Base-by-base conservation (phyloP, 1,284 basidiomycete genomes). In the Agroathelia rolfsii region DNA sequence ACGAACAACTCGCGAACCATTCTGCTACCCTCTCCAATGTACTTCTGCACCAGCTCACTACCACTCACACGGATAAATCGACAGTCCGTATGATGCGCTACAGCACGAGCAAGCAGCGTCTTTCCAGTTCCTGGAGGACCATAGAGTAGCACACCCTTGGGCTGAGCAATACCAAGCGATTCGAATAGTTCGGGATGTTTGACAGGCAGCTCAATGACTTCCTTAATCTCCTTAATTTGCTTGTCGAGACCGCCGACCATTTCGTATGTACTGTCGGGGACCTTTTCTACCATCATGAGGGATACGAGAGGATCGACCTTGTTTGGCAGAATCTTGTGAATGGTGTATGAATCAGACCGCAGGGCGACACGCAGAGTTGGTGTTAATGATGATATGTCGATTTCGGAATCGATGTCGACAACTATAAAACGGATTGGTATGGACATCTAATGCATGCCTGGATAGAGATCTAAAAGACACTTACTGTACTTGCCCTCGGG, bases 281-380 rank as follows among this genome's bases (percentile, higher is more conserved):
- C 94, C 59, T 98, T 98, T 64, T 98, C 94, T n/a, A 97, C 94
- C 94, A 97, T 96, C 95, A 98, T 95, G 41, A 95, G 75, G 15
- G 88, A 92, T 14, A 95, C 90, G 20, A 94, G 76, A 4, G 90
- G 89, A 56, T 94, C 92, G 45, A 94, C 82, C 64, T 96, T 94
- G 68, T 92, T 94, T 1, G 90, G 90, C 0, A 95, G 65, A 49
- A 95, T 86, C 56, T 87, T 89, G 69, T 94, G 89, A 40, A 94
- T 81, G 23, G 86, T 86, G 60, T 96, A 96, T 1, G 82, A 89
- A 58, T 98, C 94, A 40, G 92, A 94, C 30, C 93, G 88, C 32
- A 98, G 80, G 6, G 94, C 92, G 34, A 98, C 87, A 34, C 94
- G 89, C 28, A 94, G 74, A 15, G 87, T 80, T 5, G 92, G 80